Base-by-base conservation (phyloP, 768 basidiomycete genomes). In the Trametopsis cervina region DNA sequence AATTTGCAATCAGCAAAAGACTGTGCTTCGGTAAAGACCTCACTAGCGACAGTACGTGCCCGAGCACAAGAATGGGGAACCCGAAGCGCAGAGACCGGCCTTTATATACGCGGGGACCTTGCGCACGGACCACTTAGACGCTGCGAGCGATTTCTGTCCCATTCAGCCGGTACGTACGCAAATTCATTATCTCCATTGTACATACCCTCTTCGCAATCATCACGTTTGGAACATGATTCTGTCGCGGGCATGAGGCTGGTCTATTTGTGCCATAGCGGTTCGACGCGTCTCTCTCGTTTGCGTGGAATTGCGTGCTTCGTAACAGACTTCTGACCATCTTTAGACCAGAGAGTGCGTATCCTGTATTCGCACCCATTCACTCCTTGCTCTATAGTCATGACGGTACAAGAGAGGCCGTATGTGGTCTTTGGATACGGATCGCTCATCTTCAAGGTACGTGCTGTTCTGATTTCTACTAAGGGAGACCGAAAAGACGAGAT, bases 1-100 rank as follows among this genome's bases (percentile, higher is more conserved):
- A 89, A 86, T 89, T 89, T 89, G 86, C 86, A 89, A 89, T 83
- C 83, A 89, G 85, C 87, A 88, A 89, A 87, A 73, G 77, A 86
- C 85, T 87, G 82, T 84, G 83, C 81, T 85, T 90, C 88, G 83
- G 87, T 89, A 85, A 73, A 80, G 75, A 90, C 88, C 85, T 90
- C 88, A 89, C 86, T 85, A 82, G 81, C 83, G 84, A 87, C 83
- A 85, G 84, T 86, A 82, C 85, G 81, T 85, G 83, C 85, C 85
- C 86, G 84, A 88, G 85, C 85, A 89, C 86, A 90, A 90, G 84
- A 85, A 58, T 60, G 58, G 71, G 73, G 63, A 52, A 15, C 22
- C 3, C 13, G 13, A 43, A 38, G 0, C n/a, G 38, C 26, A 20
- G 36, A 22, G 11, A 25, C 3, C 25, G 2, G 7, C 21, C 66